Evolutionary conservation across 2,329 filamentous ascomycete species (phyloP).

Genomic region (Fusarium stilboides): DNA sequence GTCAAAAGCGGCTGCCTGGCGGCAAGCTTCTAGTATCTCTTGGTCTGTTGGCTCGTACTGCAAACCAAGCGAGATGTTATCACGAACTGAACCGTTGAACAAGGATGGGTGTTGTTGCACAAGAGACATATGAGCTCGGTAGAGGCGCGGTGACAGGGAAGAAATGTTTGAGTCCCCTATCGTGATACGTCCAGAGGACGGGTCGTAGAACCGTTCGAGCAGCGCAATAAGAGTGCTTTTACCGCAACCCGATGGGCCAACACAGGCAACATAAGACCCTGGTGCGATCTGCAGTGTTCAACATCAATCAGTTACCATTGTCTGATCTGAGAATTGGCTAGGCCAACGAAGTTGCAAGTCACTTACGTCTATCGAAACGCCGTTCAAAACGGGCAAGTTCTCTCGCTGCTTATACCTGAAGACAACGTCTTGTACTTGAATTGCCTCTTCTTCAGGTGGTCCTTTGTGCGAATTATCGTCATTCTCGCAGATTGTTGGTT

Average conservation of each 20-base stretch:
- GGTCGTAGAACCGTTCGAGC: slow-evolving; percentile 69
- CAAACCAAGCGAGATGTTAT: slow-evolving; percentile 68
- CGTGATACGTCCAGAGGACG: slow-evolving; percentile 7
- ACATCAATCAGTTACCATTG: no score
- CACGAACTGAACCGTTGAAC: slow-evolving; percentile 62
- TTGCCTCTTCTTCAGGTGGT: no score
- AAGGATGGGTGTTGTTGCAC: slow-evolving; percentile 51
- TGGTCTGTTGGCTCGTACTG: slow-evolving; percentile 78
- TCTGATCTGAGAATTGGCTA: no score
- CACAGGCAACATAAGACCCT: slow-evolving; percentile 56
- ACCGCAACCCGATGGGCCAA: slow-evolving; percentile 64
- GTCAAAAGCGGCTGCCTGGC: slow-evolving; percentile 92
- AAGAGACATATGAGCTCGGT: slow-evolving; percentile 48
- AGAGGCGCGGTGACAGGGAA: slow-evolving; percentile 35
- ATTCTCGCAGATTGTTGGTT: slow-evolving; percentile 11
- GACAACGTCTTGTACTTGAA: background rate
- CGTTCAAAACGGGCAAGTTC: background rate
- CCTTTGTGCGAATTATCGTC: slow-evolving; percentile 5
- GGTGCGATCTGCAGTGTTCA: slow-evolving; percentile 63
- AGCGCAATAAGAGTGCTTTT: slow-evolving; percentile 69
- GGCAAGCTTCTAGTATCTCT: slow-evolving; percentile 82
- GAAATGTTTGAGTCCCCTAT: slow-evolving; percentile 39
- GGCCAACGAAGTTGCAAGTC: no score
- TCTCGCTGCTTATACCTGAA: background rate
- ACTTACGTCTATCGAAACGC: no score